Percentiles rank a stretch among this genome's conserved stretches.
Evolutionary conservation across 2,329 filamentous ascomycete genomes (phyloP).

Genomic region (Magnaporthiopsis incrustans): DNA sequence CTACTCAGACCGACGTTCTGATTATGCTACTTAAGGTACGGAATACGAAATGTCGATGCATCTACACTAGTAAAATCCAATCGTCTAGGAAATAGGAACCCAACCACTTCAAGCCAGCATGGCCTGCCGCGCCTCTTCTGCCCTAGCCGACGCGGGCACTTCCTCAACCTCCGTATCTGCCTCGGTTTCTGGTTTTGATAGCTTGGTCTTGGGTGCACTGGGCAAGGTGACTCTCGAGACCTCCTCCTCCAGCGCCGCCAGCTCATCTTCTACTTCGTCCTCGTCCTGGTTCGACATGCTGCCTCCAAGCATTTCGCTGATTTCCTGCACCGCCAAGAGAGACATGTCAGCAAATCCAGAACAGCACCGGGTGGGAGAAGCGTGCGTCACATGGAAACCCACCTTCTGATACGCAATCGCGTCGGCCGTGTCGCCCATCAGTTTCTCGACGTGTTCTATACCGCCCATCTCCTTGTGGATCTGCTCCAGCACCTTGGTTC

Average conservation of each 20-base stretch:
- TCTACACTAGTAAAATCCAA: neutral
- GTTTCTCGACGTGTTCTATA: slow-evolving; percentile 84
- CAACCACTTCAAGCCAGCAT: slow-evolving; percentile 2
- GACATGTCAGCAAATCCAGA: slow-evolving; percentile 7
- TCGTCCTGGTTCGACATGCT: slow-evolving; percentile 92
- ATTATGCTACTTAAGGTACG: neutral
- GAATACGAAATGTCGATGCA: neutral
- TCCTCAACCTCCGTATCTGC: slow-evolving; percentile 3
- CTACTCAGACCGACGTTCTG: neutral
- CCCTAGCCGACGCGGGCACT: slow-evolving; percentile 1
- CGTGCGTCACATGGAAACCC: neutral
- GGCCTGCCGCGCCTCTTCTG: slow-evolving; percentile 5
- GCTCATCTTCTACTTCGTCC: slow-evolving; percentile 94
- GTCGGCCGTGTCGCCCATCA: slow-evolving; percentile 88
- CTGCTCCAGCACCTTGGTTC: slow-evolving; percentile 78
- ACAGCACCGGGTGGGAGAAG: too few relatives aligned
- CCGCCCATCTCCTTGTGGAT: slow-evolving; percentile 97
- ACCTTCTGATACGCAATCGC: slow-evolving; percentile 87
- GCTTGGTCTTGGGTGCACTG: slow-evolving; percentile 42
- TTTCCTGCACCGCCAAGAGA: slow-evolving; percentile 50
- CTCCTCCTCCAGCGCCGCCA: slow-evolving; percentile 71
- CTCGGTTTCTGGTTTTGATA: slow-evolving; percentile 3
- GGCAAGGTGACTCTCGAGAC: slow-evolving; percentile 36
- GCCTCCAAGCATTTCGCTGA: slow-evolving; percentile 83
- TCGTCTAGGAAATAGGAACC: neutral